phyloP scores from a whole-genome alignment of 1,284 basidiomycete genomes.

The Sanghuangporus weigelae region DNA sequence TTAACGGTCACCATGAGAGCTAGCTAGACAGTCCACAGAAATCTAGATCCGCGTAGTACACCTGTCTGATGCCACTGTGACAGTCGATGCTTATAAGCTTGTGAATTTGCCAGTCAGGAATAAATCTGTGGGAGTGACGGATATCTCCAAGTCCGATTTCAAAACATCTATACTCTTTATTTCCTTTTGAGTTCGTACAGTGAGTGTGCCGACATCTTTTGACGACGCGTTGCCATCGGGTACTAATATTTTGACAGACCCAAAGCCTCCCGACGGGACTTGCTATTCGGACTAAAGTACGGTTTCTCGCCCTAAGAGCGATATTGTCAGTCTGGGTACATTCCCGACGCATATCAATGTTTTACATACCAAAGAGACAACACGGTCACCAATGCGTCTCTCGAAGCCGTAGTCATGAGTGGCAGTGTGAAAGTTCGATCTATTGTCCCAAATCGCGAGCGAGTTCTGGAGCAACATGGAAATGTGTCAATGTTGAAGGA shows the following conservation, averaged over 20 bases:
- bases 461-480: conserved; percentile 32
- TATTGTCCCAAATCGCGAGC: conserved; percentile 53
- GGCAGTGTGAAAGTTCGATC: conserved; percentile 48
- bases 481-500: neutral
- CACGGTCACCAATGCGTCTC: conserved; percentile 49
- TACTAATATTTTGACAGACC: conserved; percentile 16
- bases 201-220: neutral
- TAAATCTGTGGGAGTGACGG: no score
- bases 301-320: conserved; percentile 43
- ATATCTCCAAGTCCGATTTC: no score
- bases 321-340: no score
- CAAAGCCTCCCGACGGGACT: conserved; percentile 42
- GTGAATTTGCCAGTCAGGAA: no score
- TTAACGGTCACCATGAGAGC: no score
- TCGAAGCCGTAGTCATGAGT: conserved; percentile 47
- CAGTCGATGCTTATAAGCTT: no score
- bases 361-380: conserved; percentile 42
- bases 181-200: neutral
- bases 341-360: neutral
- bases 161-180: no score
- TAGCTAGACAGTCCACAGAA: no score
- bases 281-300: conserved; percentile 48
- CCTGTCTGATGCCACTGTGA: no score
- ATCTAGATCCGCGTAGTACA: no score
- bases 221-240: neutral